Evolutionary conservation across 2,329 filamentous ascomycete genomes (phyloP).

Genomic region (Fusarium sp.): DNA sequence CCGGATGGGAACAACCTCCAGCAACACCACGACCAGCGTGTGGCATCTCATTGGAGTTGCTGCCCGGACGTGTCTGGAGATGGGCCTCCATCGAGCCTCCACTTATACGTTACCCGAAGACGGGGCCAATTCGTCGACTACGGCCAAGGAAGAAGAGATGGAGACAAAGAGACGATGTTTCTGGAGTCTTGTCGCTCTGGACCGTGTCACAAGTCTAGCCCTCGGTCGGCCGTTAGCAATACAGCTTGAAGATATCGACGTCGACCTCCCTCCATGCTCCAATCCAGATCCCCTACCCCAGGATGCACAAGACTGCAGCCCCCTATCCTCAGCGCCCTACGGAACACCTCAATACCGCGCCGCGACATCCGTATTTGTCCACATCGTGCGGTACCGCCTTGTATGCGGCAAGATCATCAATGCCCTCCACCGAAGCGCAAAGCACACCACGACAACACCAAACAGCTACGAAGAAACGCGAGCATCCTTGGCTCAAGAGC

Average conservation of each 20-base stretch:
- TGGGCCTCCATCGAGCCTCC: constrained; percentile 59
- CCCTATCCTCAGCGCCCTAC: constrained; percentile 35
- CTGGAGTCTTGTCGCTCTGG: constrained; percentile 60
- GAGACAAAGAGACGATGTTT: constrained; percentile 59
- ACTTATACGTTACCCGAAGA: constrained; percentile 47
- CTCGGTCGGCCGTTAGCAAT: constrained; percentile 60
- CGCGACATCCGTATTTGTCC: constrained; percentile 54
- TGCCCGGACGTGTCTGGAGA: constrained; percentile 58
- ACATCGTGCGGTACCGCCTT: constrained; percentile 58
- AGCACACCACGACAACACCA: constrained; percentile 24
- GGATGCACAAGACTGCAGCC: constrained; percentile 26
- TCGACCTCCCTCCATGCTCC: constrained; percentile 50
- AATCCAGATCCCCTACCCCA: constrained; percentile 39
- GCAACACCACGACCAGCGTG: constrained; percentile 57
- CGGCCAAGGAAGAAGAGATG: constrained; percentile 43
- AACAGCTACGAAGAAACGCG: constrained; percentile 35
- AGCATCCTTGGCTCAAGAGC: constrained; percentile 47
- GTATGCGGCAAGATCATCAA: constrained; percentile 59
- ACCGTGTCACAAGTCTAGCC: constrained; percentile 56
- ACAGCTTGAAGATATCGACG: constrained; percentile 59
- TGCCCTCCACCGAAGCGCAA: constrained; percentile 52
- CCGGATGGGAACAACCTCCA: constrained; percentile 58
- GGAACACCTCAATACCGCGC: constrained; percentile 46
- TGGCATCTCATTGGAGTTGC: constrained; percentile 63
- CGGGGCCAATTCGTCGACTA: neutral